phyloP scores from a whole-genome alignment of 2,329 filamentous ascomycete species.

The Tolypocladium pustulatum region DNA sequence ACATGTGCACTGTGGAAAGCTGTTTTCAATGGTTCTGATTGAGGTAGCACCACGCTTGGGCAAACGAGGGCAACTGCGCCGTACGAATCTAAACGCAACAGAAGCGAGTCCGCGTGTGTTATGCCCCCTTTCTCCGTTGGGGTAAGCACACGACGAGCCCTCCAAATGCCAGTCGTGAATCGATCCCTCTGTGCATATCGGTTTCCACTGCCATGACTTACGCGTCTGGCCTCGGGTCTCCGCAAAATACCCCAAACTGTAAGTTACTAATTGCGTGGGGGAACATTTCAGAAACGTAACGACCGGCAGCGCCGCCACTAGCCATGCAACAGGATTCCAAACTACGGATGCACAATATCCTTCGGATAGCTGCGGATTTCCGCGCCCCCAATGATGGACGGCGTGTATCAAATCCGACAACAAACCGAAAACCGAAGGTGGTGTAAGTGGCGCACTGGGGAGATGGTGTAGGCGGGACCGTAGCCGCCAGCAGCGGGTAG shows the following conservation, averaged over 20 bases:
- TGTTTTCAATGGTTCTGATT: neutral
- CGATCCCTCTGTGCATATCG: neutral
- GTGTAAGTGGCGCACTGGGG: neutral
- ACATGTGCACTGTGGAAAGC: neutral
- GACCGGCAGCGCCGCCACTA: neutral
- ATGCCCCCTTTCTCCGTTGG: neutral
- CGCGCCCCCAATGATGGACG: neutral
- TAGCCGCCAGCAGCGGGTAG: slow-evolving; percentile 1
- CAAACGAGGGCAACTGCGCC: no score
- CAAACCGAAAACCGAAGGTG: neutral
- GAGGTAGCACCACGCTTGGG: neutral
- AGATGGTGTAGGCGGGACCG: neutral
- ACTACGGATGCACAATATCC: neutral
- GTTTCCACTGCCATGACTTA: neutral
- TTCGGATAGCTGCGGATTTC: neutral
- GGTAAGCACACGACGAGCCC: neutral
- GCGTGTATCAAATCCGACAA: neutral
- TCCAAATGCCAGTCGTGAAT: no score
- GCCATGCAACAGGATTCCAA: neutral
- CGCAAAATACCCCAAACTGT: neutral
- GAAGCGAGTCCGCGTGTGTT: neutral
- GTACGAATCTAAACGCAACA: neutral
- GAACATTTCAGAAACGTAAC: neutral
- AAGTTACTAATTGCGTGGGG: neutral
- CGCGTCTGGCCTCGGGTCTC: neutral